Evolutionary conservation across 345 rosid species (phyloP).

Genomic region (Firmiana major): DNA sequence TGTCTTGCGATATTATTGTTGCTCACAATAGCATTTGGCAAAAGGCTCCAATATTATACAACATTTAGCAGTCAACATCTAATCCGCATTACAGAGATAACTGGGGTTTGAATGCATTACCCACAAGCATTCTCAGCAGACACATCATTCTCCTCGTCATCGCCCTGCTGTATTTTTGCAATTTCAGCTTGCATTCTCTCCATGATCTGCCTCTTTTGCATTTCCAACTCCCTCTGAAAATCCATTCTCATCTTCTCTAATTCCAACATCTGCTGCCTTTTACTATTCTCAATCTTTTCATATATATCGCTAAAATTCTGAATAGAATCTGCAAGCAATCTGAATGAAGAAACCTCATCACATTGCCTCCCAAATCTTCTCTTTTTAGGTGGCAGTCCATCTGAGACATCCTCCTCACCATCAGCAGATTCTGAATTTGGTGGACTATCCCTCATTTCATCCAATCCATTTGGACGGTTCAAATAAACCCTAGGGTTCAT

Average conservation of each 20-base stretch:
- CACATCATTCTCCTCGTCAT: constrained; percentile 47
- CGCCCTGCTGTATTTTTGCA: constrained; percentile 52
- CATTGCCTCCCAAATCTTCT: constrained; percentile 53
- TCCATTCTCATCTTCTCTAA: constrained; percentile 95
- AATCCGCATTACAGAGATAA: constrained; percentile 5
- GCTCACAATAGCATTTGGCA: background rate
- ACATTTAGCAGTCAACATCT: constrained; percentile 17
- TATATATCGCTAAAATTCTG: constrained; percentile 76
- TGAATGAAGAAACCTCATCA: constrained; percentile 54
- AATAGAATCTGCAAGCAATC: constrained; percentile 79
- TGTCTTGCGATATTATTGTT: constrained; percentile 20
- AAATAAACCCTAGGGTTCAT: constrained; percentile 60
- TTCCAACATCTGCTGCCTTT: constrained; percentile 81
- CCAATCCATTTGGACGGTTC: constrained; percentile 70
- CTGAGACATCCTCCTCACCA: constrained; percentile 58
- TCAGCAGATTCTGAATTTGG: constrained; percentile 58
- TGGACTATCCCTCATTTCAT: constrained; percentile 92
- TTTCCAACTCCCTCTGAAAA: constrained; percentile 81
- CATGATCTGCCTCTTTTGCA: constrained; percentile 82
- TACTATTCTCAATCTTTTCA: constrained; percentile 85
- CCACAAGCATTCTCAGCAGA: constrained; percentile 68
- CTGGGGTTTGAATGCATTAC: constrained; percentile 18
- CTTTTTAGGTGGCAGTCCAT: constrained; percentile 73
- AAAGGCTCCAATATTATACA: constrained; percentile 24
- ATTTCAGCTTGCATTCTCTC: constrained; percentile 82